Evolutionary conservation across 805 yeast species (phyloP), one percentile per base, ranked within the genome.

Genomic region (Wickerhamiella hasegawae): DNA sequence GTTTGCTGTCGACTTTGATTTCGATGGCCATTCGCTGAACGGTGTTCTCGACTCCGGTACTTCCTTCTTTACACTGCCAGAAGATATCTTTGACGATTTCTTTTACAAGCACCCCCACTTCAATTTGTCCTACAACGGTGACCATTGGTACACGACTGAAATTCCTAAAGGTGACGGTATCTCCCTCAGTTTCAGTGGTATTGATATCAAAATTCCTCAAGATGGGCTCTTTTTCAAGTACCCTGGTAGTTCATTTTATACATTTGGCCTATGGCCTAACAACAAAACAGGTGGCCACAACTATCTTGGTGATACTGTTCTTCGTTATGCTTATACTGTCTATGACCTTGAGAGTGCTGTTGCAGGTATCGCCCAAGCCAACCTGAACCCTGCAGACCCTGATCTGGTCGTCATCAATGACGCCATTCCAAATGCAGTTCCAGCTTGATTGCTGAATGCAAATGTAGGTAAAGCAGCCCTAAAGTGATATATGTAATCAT

Each of bases 271-370:
- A 10, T 33, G 53, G 20, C 44, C 46, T 2, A 37, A 49, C 14
- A 15, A 47, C 49, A 16, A 52, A 44, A 33, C 60, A 44, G 29
- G 32, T 40, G 29, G 52, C 59, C 38, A 40, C 24, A 38, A 47
- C 27, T 62, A 74, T 39, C 58, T 79, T 23, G 90, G 90, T 6
- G 84, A 76, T 47, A 65, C 68, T 33, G 68, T 79, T 47, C 54
- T 79, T 42, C 62, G 80, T 38, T 65, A 68, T 26, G 75, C 75
- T 12, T 80, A 79, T 48, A 65, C 71, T 16, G 83, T 76, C 12
- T 75, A 68, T 51, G 80, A 80, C 50, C 56, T 76, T 33, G 81
- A 74, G 23, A 66, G 66, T 44, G 54, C 51, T 30, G 63, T 68
- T 47, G 57, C 76, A 23, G 69, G 76, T 0, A 41, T 79, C 38